These are phyloP conservation scores for Stachybotrys chartarum DNA, from an alignment of 2,329 filamentous ascomycete genomes.

Conservation along the genomic window DNA sequence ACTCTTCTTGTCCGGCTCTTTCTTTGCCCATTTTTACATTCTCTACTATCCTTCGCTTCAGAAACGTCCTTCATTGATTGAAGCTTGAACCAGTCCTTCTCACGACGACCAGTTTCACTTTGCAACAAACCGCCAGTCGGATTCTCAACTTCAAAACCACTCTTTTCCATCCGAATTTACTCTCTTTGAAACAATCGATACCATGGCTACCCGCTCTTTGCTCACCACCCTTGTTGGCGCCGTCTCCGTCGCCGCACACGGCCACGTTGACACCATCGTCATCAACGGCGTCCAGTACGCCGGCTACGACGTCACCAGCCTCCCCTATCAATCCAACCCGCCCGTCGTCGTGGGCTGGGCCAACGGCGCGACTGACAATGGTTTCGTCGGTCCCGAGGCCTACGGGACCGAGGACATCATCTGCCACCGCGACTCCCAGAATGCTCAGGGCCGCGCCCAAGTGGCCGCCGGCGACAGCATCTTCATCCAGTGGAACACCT, in stretches of 20 bases:
- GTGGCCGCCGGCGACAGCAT: constrained; percentile 33
- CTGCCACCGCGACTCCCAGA: constrained; percentile 35
- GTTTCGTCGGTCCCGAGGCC: constrained; percentile 38
- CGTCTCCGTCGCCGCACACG: constrained; percentile 17
- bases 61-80: constrained; percentile 21
- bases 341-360: constrained; percentile 29
- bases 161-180: constrained; percentile 3
- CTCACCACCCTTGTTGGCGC: constrained; percentile 17
- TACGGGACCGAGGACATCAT: constrained; percentile 35
- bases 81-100: constrained; percentile 10
- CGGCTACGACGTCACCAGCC: constrained; percentile 13
- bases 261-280: constrained; percentile 17
- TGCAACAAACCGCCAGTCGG: constrained; percentile 17
- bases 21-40: neutral
- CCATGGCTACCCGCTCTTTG: constrained; percentile 19
- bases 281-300: constrained; percentile 15
- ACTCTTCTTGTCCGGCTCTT: constrained; percentile 8
- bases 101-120: constrained; percentile 2
- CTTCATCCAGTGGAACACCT: constrained; percentile 33
- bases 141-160: constrained; percentile 2
- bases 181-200: constrained; percentile 1
- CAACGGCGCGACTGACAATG: constrained; percentile 37
- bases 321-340: constrained; percentile 11
- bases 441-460: constrained; percentile 29
- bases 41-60: constrained; percentile 15